Evolutionary conservation across 768 basidiomycete species (phyloP).

Genomic region (Auriscalpium vulgare): DNA sequence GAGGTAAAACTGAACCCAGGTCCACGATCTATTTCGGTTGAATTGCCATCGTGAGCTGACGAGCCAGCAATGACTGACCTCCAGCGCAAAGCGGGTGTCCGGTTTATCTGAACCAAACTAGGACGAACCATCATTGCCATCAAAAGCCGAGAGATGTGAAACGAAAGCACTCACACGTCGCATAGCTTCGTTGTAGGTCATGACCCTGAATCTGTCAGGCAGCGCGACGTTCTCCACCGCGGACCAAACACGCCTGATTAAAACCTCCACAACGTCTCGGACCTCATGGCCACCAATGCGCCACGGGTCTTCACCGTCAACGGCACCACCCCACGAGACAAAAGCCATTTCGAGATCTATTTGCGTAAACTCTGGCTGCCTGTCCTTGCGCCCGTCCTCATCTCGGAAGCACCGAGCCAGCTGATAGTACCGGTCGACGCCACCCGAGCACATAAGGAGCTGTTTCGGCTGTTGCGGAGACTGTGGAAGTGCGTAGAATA

Average conservation of each 20-base stretch:
- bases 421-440: constrained; percentile 86
- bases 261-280: constrained; percentile 65
- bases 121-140: constrained; percentile 16
- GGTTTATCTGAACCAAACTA: constrained; percentile 95
- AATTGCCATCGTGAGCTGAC: not conserved
- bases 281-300: constrained; percentile 83
- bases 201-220: constrained; percentile 59
- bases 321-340: constrained; percentile 63
- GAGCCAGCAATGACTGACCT: constrained; percentile 42
- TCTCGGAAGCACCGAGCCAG: constrained; percentile 93
- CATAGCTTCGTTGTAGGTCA: constrained; percentile 93
- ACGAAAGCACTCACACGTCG: constrained; percentile 45
- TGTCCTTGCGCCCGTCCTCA: constrained; percentile 89
- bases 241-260: constrained; percentile 73
- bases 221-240: constrained; percentile 56
- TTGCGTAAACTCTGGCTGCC: constrained; percentile 97
- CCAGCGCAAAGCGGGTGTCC: constrained; percentile 79
- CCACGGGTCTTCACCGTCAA: constrained; percentile 41
- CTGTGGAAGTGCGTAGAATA: constrained; percentile 87
- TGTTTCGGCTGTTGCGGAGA: constrained; percentile 97
- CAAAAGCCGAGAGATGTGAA: constrained; percentile 6
- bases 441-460: constrained; percentile 83
- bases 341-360: constrained; percentile 96
- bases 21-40: constrained; percentile 24
- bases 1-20: constrained; percentile 24